These are phyloP conservation scores for Xylaria venustula DNA, from an alignment of 495 filamentous ascomycete genomes.

Conservation along the genomic window DNA sequence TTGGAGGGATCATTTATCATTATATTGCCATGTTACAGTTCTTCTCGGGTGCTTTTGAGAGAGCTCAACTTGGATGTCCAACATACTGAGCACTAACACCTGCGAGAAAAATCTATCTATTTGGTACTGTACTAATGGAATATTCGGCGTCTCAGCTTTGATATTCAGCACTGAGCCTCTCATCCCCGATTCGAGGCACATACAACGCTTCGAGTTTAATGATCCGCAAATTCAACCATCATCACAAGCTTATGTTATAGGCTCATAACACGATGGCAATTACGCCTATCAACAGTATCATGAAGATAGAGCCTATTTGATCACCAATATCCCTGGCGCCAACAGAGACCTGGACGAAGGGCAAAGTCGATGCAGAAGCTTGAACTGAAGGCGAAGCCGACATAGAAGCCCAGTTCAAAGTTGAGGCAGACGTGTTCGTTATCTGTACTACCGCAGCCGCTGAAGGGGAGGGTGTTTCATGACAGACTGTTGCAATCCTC, in stretches of 20 bases:
- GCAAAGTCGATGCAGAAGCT: not conserved
- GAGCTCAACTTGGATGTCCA: conserved; percentile 57
- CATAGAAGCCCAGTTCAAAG: not conserved
- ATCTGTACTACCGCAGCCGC: conserved; percentile 3
- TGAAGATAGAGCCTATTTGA: not conserved
- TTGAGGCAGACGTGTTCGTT: not conserved
- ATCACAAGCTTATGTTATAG: not conserved
- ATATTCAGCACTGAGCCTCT: not conserved
- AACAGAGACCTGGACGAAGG: conserved; percentile 20
- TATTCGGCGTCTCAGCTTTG: conserved; percentile 9
- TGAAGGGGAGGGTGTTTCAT: not conserved
- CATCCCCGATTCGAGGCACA: not conserved
- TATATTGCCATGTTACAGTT: conserved; percentile 95
- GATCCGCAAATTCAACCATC: too few relatives aligned
- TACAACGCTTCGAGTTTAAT: not conserved
- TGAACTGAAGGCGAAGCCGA: conserved; percentile 3
- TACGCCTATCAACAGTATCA: conserved; percentile 10
- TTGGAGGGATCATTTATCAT: conserved; percentile 96
- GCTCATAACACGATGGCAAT: conserved; percentile 14
- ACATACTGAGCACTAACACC: conserved; percentile 26
- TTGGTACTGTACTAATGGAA: not conserved
- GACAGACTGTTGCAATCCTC: not conserved
- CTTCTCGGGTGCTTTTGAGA: conserved; percentile 78
- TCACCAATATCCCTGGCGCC: conserved; percentile 2
- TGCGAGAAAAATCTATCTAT: not conserved